Evolutionary conservation across 2,329 filamentous ascomycete genomes (phyloP).

Genomic region (Sarocladium strictum): DNA sequence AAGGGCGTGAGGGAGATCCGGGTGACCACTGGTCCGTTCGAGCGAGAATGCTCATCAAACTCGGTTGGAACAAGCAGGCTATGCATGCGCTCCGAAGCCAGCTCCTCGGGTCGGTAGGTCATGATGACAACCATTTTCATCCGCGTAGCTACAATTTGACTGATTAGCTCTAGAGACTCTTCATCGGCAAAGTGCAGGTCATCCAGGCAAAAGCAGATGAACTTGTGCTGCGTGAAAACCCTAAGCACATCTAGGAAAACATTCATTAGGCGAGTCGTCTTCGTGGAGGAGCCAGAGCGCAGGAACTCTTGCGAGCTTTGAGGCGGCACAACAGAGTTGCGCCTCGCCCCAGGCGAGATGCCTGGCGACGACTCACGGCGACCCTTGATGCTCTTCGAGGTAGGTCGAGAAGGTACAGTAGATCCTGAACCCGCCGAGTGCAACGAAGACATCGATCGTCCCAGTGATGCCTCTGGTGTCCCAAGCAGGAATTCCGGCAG

Average conservation of each 20-base stretch:
- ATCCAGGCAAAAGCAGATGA: constrained; percentile 84
- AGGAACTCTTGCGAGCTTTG: constrained; percentile 56
- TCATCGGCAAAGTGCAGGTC: constrained; percentile 88
- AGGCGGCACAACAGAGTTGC: constrained; percentile 33
- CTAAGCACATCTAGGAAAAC: constrained; percentile 82
- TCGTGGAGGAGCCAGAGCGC: constrained; percentile 51
- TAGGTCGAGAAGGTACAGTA: background rate
- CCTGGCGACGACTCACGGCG: constrained; percentile 46
- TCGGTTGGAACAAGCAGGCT: constrained; percentile 48
- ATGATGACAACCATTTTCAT: constrained; percentile 79
- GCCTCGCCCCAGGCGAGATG: constrained; percentile 33
- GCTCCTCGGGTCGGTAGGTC: constrained; percentile 65
- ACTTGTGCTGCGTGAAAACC: constrained; percentile 74
- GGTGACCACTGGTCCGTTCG: constrained; percentile 54
- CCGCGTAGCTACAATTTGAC: constrained; percentile 70
- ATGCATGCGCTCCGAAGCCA: constrained; percentile 49
- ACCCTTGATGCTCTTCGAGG: constrained; percentile 18
- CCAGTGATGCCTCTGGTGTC: constrained; percentile 29
- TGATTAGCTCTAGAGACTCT: constrained; percentile 78
- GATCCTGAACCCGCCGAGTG: constrained; percentile 26
- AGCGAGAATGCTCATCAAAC: constrained; percentile 41
- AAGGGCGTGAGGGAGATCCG: constrained; percentile 68
- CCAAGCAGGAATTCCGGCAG: constrained; percentile 66
- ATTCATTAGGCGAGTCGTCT: constrained; percentile 72
- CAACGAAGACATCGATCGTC: constrained; percentile 18